Percentiles rank a stretch among this genome's conserved stretches.
Evolutionary conservation across 2,329 filamentous ascomycete species (phyloP).

Genomic region (Penicillium nordicum): DNA sequence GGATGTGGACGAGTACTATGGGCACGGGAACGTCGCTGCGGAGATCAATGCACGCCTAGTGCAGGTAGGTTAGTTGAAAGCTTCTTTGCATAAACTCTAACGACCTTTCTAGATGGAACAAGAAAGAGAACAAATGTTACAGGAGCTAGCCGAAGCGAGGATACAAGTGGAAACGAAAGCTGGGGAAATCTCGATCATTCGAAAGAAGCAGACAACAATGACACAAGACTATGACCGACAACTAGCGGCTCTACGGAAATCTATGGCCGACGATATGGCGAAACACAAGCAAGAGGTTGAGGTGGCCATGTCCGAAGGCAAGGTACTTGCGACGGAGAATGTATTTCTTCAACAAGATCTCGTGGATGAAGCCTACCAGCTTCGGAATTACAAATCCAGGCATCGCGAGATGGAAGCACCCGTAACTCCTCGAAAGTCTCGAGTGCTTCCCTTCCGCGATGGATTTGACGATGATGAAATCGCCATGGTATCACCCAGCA

Average conservation of each 20-base stretch:
- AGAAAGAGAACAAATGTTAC: conserved; percentile 40
- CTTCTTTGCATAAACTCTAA: neutral
- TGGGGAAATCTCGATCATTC: conserved; percentile 61
- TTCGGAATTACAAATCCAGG: conserved; percentile 42
- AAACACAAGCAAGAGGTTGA: conserved; percentile 56
- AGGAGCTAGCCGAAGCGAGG: conserved; percentile 40
- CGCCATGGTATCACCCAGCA: conserved; percentile 54
- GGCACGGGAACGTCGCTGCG: conserved; percentile 7
- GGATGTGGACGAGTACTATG: conserved; percentile 21
- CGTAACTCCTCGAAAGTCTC: conserved; percentile 52
- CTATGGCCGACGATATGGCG: conserved; percentile 52
- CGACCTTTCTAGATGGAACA: conserved; percentile 31
- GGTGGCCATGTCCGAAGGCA: conserved; percentile 51
- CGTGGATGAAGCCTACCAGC: conserved; percentile 52
- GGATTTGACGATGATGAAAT: conserved; percentile 64
- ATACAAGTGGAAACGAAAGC: conserved; percentile 49
- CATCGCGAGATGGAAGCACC: conserved; percentile 38
- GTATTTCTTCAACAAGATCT: conserved; percentile 60
- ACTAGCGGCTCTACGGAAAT: conserved; percentile 51
- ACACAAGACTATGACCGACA: conserved; percentile 53
- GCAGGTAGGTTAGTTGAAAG: conserved; percentile 23
- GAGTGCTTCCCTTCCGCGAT: conserved; percentile 52
- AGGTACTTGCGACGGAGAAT: conserved; percentile 57
- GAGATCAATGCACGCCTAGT: conserved; percentile 20
- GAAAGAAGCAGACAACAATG: conserved; percentile 55